phyloP scores from a whole-genome alignment of 2,329 filamentous ascomycete species.

The Xylogone sp. region DNA sequence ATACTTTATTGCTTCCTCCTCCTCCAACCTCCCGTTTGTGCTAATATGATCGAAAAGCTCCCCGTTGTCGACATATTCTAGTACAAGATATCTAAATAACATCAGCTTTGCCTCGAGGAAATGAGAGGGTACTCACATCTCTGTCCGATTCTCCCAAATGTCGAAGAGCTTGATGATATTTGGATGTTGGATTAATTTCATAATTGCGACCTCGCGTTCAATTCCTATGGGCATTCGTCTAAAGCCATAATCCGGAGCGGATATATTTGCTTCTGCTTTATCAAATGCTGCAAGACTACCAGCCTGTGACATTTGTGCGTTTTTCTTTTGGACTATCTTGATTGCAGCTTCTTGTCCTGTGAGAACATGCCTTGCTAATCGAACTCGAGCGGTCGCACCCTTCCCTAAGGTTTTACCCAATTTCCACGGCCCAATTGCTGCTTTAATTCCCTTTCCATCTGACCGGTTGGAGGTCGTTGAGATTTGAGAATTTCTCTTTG shows the following conservation, averaged over 20 bases:
- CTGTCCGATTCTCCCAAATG: conserved; percentile 94
- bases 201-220: conserved; percentile 92
- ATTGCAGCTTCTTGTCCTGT: conserved; percentile 83
- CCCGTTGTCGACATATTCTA: conserved; percentile 83
- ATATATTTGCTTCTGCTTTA: conserved; percentile 59
- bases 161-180: conserved; percentile 94
- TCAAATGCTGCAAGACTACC: conserved; percentile 83
- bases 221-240: conserved; percentile 81
- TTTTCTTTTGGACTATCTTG: conserved; percentile 89
- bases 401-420: conserved; percentile 85
- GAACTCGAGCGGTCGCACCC: conserved; percentile 84
- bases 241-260: conserved; percentile 53
- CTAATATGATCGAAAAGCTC: conserved; percentile 77
- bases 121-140: conserved; percentile 65
- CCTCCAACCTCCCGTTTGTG: conserved; percentile 65
- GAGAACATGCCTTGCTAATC: conserved; percentile 74
- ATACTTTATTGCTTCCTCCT: conserved; percentile 77
- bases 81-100: conserved; percentile 75
- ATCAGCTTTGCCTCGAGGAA: conserved; percentile 18
- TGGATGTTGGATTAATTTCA: conserved; percentile 92
- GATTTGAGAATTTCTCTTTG: conserved; percentile 35
- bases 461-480: conserved; percentile 33
- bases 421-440: conserved; percentile 90
- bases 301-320: conserved; percentile 75
- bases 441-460: conserved; percentile 43